Evolutionary conservation across 176 grass and related monocot genomes (phyloP).

Genomic region (Puccinellia tenuiflora): DNA sequence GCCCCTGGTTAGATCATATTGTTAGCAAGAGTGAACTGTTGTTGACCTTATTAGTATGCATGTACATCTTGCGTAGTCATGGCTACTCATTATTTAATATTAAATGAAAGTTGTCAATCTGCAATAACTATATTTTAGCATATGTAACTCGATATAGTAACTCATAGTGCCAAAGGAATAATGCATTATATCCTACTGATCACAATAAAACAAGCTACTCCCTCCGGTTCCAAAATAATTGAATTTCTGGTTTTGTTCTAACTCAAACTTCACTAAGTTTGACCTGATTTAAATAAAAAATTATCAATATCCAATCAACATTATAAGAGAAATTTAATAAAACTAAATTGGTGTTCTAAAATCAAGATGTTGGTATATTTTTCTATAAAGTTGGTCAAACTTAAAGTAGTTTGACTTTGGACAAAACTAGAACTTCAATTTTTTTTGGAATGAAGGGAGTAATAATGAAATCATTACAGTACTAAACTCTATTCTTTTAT

Average conservation of each 20-base stretch:
- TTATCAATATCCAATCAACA: no score
- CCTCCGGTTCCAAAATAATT: no score
- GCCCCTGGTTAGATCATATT: conserved; percentile 49
- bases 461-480: background rate
- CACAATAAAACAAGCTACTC: background rate
- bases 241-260: no score
- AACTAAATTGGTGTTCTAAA: no score
- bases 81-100: background rate
- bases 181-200: background rate
- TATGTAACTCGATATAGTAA: background rate
- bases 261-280: no score
- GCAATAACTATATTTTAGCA: background rate
- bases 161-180: background rate
- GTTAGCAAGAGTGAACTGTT: background rate
- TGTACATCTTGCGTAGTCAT: background rate
- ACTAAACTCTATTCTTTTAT: background rate
- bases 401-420: no score
- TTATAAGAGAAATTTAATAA: no score
- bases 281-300: no score
- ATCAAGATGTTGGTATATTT: no score
- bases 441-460: no score
- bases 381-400: no score
- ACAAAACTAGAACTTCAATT: no score
- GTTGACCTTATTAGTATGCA: background rate
- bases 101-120: background rate